Conservation (phyloP, 306 rosid genomes). For the Quercus aquifolioides region DNA sequence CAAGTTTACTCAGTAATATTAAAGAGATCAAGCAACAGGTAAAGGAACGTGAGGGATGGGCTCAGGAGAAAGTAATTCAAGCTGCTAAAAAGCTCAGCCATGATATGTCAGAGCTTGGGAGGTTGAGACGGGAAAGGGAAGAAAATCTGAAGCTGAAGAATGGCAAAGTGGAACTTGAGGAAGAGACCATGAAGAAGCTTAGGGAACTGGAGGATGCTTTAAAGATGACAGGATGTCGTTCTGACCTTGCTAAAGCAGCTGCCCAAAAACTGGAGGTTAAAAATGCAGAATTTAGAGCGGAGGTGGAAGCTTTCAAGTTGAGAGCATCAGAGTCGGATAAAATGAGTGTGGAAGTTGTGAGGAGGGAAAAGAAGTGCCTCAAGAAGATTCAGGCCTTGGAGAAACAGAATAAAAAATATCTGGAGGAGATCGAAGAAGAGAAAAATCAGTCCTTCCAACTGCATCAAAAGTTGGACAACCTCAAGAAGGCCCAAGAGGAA, state of each 20-base stretch:
- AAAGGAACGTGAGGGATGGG: constrained; percentile 3
- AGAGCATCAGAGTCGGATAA: constrained; percentile 4
- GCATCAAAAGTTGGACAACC: background rate
- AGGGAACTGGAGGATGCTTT: background rate
- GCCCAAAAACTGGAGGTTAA: background rate
- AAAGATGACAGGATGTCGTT: background rate
- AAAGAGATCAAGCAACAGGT: constrained; percentile 1
- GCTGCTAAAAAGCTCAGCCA: constrained; percentile 6
- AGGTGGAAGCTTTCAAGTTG: constrained; percentile 4
- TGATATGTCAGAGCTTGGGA: background rate
- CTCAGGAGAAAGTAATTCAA: constrained; percentile 2
- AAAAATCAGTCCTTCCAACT: background rate
- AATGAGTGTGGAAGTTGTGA: background rate
- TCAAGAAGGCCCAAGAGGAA: background rate
- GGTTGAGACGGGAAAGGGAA: background rate
- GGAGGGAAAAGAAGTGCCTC: background rate
- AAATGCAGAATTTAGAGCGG: constrained; percentile 1
- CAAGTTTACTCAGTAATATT: background rate
- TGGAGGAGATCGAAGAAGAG: background rate
- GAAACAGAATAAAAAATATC: background rate
- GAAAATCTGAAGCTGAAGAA: background rate
- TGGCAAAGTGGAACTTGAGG: background rate
- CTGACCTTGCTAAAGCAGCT: background rate
- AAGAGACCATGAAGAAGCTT: background rate
- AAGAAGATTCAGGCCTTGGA: constrained; percentile 1